Evolutionary conservation across 352 stramenopile species (phyloP).

Genomic region (Thalassiosira livingstoniorum): DNA sequence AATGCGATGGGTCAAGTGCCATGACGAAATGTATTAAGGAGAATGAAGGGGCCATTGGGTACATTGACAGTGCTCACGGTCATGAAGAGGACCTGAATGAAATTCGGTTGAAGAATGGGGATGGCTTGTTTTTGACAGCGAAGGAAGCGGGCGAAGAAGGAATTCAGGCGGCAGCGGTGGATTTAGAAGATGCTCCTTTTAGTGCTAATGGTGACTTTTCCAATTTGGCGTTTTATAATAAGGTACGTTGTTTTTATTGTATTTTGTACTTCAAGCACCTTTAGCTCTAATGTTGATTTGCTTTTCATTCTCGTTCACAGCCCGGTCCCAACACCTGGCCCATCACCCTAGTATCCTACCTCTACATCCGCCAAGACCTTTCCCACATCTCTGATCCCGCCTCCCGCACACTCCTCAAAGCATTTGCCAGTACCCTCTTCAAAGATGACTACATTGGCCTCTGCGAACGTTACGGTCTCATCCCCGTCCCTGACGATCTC

Average conservation of each 20-base stretch:
- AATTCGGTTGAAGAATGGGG: constrained; percentile 75
- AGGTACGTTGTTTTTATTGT: constrained; percentile 50
- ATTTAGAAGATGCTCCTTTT: constrained; percentile 55
- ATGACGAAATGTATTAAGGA: constrained; percentile 78
- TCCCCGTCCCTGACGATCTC: constrained; percentile 50
- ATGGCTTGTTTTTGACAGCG: constrained; percentile 69
- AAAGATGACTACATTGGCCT: constrained; percentile 70
- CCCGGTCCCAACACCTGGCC: constrained; percentile 80
- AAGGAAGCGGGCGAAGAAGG: constrained; percentile 59
- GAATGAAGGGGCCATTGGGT: constrained; percentile 78
- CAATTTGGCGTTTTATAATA: constrained; percentile 77
- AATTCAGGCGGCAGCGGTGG: constrained; percentile 68
- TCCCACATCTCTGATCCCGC: constrained; percentile 62
- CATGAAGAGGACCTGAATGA: constrained; percentile 68
- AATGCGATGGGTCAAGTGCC: constrained; percentile 69
- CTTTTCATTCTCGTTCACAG: constrained; percentile 30
- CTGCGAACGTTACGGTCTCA: constrained; percentile 69
- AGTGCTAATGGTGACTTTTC: constrained; percentile 71
- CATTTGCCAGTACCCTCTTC: constrained; percentile 79
- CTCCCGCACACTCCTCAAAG: constrained; percentile 73
- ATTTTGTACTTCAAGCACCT: too few relatives aligned
- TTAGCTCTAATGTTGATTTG: not conserved
- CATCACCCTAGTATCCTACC: constrained; percentile 85
- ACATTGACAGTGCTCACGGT: constrained; percentile 83
- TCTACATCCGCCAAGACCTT: constrained; percentile 85